Base-by-base conservation (phyloP, 1,139 yeast species). In the Debaryomyces psychrophilus region DNA sequence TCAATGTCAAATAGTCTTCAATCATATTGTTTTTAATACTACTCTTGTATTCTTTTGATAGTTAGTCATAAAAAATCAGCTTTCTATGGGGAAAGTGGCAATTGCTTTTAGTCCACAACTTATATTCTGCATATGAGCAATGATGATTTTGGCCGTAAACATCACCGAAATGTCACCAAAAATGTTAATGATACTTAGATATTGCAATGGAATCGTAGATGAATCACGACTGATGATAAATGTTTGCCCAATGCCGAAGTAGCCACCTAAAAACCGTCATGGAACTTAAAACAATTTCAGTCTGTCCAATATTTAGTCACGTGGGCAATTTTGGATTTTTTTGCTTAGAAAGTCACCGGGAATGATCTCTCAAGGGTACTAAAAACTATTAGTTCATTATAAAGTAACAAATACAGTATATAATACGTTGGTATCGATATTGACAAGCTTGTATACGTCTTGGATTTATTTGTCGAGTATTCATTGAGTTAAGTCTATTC, bases 1-100 rank as follows among this genome's bases (percentile, higher is more conserved):
- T 62, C 44, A 69, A 59, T 45, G 64, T 57, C 38, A 61, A 61
- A 48, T 60, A 67, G 37, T 50, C 57, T 23, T 57, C 41, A 41
- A 67, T 59, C 52, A 49, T 26, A 46, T 44, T 46, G 11, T 34
- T 8, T 25, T n/a, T 37, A 15, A 6, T 17, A 15, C 11, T 15
- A 15, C 8, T 9, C 12, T 33, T 20, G 26, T 33, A 17, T 33
- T 29, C 18, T 14, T 29, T 14, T 29, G 33, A 14, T 15, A 29
- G 8, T 14, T 29, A 8, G 18, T 29, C 7, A 14, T 15, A 29
- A 29, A 29, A 29, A 15, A 17, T 18, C 17, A 29, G 14, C 11
- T 29, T 11, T 29, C 17, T 15, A 29, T 29, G 14, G 20, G 17
- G 9, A 15, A 33, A 33, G 36, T 33, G 36, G 25, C 36, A 20